Evolutionary conservation across 2,329 filamentous ascomycete genomes (phyloP).

Genomic region (Clonostachys solani): DNA sequence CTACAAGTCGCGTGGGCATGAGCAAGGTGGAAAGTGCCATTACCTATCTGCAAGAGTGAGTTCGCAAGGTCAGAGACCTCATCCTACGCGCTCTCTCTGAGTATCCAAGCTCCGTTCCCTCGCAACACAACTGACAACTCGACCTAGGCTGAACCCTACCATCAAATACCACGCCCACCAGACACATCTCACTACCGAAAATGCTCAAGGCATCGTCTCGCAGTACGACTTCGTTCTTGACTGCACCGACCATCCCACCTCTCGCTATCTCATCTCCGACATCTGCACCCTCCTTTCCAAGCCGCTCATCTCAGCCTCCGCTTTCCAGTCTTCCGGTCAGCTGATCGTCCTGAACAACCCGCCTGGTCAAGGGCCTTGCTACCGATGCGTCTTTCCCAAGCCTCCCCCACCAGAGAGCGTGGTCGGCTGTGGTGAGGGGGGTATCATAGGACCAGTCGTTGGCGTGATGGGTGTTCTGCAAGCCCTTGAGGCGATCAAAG

Average conservation of each 20-base stretch:
- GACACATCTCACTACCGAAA: constrained; percentile 63
- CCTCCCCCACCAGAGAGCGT: constrained; percentile 82
- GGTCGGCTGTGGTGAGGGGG: constrained; percentile 85
- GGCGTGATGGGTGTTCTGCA: constrained; percentile 91
- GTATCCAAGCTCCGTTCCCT: neutral
- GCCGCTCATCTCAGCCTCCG: constrained; percentile 83
- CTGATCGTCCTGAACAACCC: constrained; percentile 77
- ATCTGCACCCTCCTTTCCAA: constrained; percentile 76
- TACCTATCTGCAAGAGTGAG: constrained; percentile 50
- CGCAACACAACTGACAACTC: constrained; percentile 1
- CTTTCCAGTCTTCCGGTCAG: constrained; percentile 84
- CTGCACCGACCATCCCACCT: constrained; percentile 90
- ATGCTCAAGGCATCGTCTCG: constrained; percentile 61
- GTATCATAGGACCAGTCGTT: constrained; percentile 87
- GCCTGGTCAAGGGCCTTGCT: constrained; percentile 58
- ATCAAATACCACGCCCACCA: constrained; percentile 60
- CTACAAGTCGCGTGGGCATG: constrained; percentile 64
- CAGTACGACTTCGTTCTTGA: constrained; percentile 84
- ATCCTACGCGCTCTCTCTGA: neutral
- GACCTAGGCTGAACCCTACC: constrained; percentile 64
- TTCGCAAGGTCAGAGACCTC: no score
- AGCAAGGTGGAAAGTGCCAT: constrained; percentile 78
- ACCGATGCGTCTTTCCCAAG: constrained; percentile 86
- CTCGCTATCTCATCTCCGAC: constrained; percentile 90
- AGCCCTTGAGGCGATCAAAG: constrained; percentile 81